These are phyloP conservation scores for Otatea glauca DNA, from an alignment of 176 grass and related monocot species.

Conservation along the genomic window DNA sequence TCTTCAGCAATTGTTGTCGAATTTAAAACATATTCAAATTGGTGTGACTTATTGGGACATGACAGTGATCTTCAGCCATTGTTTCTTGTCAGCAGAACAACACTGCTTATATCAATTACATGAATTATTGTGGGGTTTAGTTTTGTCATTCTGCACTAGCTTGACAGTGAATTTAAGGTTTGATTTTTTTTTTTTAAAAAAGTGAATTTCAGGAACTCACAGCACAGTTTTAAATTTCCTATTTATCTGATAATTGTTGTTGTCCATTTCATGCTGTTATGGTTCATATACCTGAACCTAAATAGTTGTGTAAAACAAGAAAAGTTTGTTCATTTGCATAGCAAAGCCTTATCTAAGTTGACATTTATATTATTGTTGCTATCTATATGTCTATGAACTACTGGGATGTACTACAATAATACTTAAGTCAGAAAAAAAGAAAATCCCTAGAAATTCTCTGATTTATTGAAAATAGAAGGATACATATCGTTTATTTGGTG, in stretches of 20 bases:
- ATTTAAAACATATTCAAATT: constrained; percentile 13
- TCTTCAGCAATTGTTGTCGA: too few relatives aligned
- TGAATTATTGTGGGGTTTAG: constrained; percentile 22
- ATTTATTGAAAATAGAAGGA: background rate
- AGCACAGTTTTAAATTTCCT: constrained; percentile 10
- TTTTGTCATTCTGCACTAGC: background rate
- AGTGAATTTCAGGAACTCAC: constrained; percentile 28
- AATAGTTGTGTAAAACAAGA: background rate
- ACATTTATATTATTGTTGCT: background rate
- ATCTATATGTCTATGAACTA: background rate
- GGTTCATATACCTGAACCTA: background rate
- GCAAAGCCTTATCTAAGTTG: constrained; percentile 15
- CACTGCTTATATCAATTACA: constrained; percentile 19
- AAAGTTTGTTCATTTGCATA: constrained; percentile 15
- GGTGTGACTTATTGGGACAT: background rate
- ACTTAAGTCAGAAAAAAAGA: background rate
- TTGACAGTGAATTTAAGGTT: constrained; percentile 19
- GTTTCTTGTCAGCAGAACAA: constrained; percentile 23
- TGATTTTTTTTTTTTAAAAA: too few relatives aligned
- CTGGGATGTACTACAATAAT: background rate
- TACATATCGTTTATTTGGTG: background rate
- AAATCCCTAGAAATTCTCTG: background rate
- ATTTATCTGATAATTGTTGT: constrained; percentile 1
- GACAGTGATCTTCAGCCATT: too few relatives aligned
- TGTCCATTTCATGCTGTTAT: background rate